A percentile compares a stretch with the other conserved stretches of the same genome.
phyloP scores from a whole-genome alignment of 1,284 basidiomycete genomes.

The Ceratobasidium papillatum region DNA sequence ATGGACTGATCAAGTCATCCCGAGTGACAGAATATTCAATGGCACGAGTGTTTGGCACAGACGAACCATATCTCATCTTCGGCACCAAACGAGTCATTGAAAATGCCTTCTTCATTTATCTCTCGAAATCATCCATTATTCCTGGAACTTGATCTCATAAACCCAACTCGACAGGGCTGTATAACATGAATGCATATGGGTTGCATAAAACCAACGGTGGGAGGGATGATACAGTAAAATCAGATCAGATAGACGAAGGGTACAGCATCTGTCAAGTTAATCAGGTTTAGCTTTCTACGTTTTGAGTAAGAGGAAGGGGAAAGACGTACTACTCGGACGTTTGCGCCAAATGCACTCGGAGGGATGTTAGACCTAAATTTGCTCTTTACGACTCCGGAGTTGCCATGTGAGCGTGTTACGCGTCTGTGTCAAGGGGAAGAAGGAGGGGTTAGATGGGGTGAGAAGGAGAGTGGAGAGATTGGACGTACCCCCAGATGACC shows the following conservation, averaged over 20 bases:
- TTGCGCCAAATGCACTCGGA: constrained; percentile 93
- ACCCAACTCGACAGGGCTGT: constrained; percentile 7
- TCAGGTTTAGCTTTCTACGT: background rate
- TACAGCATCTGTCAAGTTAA: constrained; percentile 41
- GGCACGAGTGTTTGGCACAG: no score
- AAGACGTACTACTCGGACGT: constrained; percentile 82
- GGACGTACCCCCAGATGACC: constrained; percentile 92
- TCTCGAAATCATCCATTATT: background rate
- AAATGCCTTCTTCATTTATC: no score
- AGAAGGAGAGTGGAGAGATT: background rate
- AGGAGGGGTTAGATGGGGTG: background rate
- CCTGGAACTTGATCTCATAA: constrained; percentile 5
- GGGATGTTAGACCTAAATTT: constrained; percentile 98
- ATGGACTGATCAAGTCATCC: no score
- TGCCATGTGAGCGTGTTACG: constrained; percentile 92
- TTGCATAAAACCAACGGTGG: constrained; percentile 28
- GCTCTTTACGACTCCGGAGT: constrained; percentile 95
- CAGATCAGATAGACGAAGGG: constrained; percentile 43
- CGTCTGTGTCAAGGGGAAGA: constrained; percentile 60
- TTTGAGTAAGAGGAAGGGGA: constrained; percentile 44
- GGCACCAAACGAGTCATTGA: no score
- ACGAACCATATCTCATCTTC: no score
- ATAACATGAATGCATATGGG: constrained; percentile 36
- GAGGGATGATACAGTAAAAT: constrained; percentile 36
- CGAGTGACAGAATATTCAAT: no score